Evolutionary conservation across 2,329 filamentous ascomycete genomes (phyloP).

Genomic region (Colletotrichum sojae): DNA sequence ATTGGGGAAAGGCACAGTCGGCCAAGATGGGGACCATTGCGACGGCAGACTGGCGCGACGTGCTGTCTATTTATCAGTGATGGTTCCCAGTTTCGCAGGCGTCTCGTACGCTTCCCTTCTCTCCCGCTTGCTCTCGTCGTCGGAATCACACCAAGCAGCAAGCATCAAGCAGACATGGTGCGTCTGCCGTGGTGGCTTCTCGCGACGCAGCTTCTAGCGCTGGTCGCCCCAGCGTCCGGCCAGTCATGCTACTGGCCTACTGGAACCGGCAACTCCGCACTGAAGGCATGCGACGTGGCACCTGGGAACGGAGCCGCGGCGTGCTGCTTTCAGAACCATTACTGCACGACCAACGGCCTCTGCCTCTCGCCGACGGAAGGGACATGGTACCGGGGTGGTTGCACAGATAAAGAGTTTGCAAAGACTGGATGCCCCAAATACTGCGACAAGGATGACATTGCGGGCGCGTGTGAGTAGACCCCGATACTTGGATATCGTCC

Average conservation of each 20-base stretch:
- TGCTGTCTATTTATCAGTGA: no score
- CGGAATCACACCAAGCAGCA: background rate
- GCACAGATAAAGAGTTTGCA: slow-evolving; percentile 22
- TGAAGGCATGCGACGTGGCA: slow-evolving; percentile 9
- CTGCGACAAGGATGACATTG: slow-evolving; percentile 20
- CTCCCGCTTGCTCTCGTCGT: background rate
- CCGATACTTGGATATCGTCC: background rate
- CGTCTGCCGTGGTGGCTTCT: slow-evolving; percentile 15
- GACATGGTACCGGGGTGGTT: slow-evolving; percentile 36
- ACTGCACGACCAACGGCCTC: slow-evolving; percentile 39
- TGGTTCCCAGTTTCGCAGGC: no score
- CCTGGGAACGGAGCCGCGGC: slow-evolving; percentile 25
- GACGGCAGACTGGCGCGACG: no score
- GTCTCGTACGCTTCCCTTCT: no score
- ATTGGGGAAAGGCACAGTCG: no score
- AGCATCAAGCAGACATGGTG: background rate
- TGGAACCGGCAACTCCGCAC: background rate
- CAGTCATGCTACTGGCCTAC: slow-evolving; percentile 34
- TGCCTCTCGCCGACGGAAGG: slow-evolving; percentile 33
- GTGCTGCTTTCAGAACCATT: slow-evolving; percentile 34
- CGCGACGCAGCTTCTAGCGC: background rate
- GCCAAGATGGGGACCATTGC: no score
- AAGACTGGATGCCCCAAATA: slow-evolving; percentile 26
- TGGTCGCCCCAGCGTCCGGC: slow-evolving; percentile 6
- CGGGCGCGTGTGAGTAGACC: slow-evolving; percentile 5